Evolutionary conservation across 106 monocot genomes (phyloP), one percentile per base, ranked within the genome.

Genomic region (Iris macrosiphon): DNA sequence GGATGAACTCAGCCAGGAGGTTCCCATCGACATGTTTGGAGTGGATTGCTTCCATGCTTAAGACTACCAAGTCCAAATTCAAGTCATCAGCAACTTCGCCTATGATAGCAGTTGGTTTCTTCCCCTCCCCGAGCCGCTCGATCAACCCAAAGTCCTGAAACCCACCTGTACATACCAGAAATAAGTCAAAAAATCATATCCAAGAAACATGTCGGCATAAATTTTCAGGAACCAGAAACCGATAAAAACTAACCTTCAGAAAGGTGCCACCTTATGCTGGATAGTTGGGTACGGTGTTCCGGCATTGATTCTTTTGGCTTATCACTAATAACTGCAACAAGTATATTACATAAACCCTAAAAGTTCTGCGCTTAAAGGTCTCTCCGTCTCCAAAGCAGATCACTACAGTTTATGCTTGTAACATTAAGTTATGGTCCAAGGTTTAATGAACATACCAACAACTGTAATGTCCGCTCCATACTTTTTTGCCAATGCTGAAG

Each of bases 31-130:
- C 86, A 27, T 87, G 82, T 44, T 87, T 87, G 7, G 92, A 87
- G 46, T 92, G 92, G 33, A 92, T 87, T 14, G 92, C 78, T 61
- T 92, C 92, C 92, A 92, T 92, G 79, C 92, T 92, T 52, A 92
- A 59, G 12, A 92, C 76, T 6, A 92, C 86, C 31, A 92, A 23
- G 61, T 92, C 92, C 48, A 83, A 62, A 54, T 80, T 83, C 62
- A 87, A 40, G 19, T 92, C 92, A 40, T 92, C 92, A 1, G 92
- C 92, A 17, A 92, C 74, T 74, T 92, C 92, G 6, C 79, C 82
- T 7, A 92, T 92, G 56, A 92, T 74, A 3, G 92, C 79, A 35
- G 92, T 92, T 18, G 92, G 92, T 45, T 68, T 79, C 76, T 83
- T 87, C 13, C 79, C 92, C 59, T 86, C 92, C 4, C 92, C 92